phyloP scores from a whole-genome alignment of 768 basidiomycete species.

The Pulveroboletus sp. region DNA sequence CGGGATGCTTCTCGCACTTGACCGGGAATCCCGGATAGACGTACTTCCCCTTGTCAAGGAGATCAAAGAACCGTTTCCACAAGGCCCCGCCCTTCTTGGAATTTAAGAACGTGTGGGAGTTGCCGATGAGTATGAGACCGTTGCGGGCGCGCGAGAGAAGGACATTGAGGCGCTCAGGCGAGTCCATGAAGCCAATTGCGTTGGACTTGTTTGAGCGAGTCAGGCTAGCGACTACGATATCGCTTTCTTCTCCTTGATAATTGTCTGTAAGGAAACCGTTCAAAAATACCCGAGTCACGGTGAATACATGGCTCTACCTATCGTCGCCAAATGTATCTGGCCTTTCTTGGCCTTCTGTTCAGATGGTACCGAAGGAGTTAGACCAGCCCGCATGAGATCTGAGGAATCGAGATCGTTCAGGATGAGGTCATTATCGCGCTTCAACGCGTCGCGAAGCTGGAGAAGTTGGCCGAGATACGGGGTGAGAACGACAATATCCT shows the following conservation, averaged over 20 bases:
- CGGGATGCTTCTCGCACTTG: slow-evolving; percentile 52
- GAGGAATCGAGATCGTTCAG: slow-evolving; percentile 59
- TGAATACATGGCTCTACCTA: slow-evolving; percentile 40
- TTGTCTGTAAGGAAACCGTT: slow-evolving; percentile 47
- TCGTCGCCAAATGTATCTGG: slow-evolving; percentile 57
- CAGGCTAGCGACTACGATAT: slow-evolving; percentile 60
- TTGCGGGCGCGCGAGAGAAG: slow-evolving; percentile 66
- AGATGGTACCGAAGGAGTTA: slow-evolving; percentile 36
- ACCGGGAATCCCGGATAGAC: slow-evolving; percentile 44
- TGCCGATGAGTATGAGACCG: slow-evolving; percentile 64
- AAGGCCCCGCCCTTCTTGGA: slow-evolving; percentile 15
- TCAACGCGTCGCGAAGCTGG: slow-evolving; percentile 44
- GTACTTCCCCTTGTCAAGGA: slow-evolving; percentile 9
- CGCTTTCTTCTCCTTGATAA: slow-evolving; percentile 73
- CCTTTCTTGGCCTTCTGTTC: slow-evolving; percentile 36
- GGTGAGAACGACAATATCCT: slow-evolving; percentile 63
- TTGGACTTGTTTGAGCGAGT: slow-evolving; percentile 55
- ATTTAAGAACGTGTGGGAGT: slow-evolving; percentile 51
- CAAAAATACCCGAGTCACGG: neutral
- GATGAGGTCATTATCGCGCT: slow-evolving; percentile 50
- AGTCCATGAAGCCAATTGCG: slow-evolving; percentile 70
- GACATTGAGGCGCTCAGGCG: slow-evolving; percentile 68
- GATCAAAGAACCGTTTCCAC: slow-evolving; percentile 12
- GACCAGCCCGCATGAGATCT: slow-evolving; percentile 56
- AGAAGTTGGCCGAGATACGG: slow-evolving; percentile 68